Evolutionary conservation across 768 basidiomycete species (phyloP).

Genomic region (Imleria badia): DNA sequence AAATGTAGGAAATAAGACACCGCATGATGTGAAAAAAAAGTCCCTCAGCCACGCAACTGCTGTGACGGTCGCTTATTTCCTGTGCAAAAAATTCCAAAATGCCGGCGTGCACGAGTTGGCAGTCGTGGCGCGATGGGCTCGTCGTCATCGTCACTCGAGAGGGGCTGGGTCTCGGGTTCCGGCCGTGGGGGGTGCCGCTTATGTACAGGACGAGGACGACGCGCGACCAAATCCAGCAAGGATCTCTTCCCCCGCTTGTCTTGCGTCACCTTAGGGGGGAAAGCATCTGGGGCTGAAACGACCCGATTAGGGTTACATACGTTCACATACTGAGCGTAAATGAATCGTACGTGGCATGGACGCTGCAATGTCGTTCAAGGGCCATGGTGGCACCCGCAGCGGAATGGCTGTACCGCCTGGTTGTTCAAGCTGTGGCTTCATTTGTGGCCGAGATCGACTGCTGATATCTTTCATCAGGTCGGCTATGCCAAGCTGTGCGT

Average conservation of each 20-base stretch:
- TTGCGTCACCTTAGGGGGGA: slow-evolving; percentile 23
- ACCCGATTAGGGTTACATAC: slow-evolving; percentile 9
- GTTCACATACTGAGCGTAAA: not conserved
- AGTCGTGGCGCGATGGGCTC: slow-evolving; percentile 8
- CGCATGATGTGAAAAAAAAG: not conserved
- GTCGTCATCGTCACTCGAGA: slow-evolving; percentile 8
- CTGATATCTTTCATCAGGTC: slow-evolving; percentile 25
- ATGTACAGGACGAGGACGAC: slow-evolving; percentile 27
- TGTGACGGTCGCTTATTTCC: slow-evolving; percentile 25
- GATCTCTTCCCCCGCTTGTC: slow-evolving; percentile 16
- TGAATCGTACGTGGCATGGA: slow-evolving; percentile 39
- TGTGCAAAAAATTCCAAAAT: slow-evolving; percentile 41
- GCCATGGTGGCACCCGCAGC: slow-evolving; percentile 25
- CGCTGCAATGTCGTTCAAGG: slow-evolving; percentile 21
- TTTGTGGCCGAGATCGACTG: slow-evolving; percentile 14
- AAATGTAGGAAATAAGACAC: slow-evolving; percentile 1
- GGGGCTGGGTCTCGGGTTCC: slow-evolving; percentile 6
- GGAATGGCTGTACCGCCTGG: slow-evolving; percentile 10
- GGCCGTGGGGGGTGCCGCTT: slow-evolving; percentile 22
- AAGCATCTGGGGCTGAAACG: slow-evolving; percentile 40
- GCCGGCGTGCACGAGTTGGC: slow-evolving; percentile 18
- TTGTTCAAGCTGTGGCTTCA: slow-evolving; percentile 18
- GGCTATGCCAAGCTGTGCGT: slow-evolving; percentile 36
- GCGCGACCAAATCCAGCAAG: not conserved
- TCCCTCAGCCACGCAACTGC: slow-evolving; percentile 9